These are phyloP conservation scores for Luffa aegyptiaca DNA, from an alignment of 306 rosid species.

Conservation along the genomic window DNA sequence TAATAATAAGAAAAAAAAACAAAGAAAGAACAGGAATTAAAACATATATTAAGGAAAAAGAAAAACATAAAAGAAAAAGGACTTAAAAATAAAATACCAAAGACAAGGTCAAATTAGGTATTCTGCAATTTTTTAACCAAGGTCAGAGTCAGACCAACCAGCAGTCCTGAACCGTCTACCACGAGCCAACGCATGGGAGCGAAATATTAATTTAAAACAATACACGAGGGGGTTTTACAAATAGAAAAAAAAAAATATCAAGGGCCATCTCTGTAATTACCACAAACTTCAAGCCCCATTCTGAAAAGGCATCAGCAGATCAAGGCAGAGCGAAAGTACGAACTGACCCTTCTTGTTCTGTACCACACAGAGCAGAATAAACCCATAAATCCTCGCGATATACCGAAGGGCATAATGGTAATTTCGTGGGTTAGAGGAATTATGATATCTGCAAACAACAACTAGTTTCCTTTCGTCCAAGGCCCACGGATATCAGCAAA, in stretches of 20 bases:
- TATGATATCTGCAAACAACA: slow-evolving; percentile 36
- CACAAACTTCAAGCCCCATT: background rate
- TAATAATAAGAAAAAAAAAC: no score
- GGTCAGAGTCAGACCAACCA: background rate
- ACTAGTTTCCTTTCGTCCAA: slow-evolving; percentile 17
- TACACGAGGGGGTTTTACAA: background rate
- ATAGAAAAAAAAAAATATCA: background rate
- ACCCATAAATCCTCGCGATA: background rate
- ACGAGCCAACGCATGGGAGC: slow-evolving; percentile 3
- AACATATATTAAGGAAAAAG: background rate
- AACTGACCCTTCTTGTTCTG: background rate
- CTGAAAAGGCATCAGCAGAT: background rate
- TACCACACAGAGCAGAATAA: background rate
- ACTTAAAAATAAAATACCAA: background rate
- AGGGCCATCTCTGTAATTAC: background rate
- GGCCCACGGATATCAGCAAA: slow-evolving; percentile 12
- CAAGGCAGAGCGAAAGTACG: slow-evolving; percentile 6
- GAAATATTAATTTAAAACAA: slow-evolving; percentile 5
- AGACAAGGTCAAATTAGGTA: background rate
- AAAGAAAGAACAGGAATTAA: no score
- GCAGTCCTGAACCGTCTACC: slow-evolving; percentile 4
- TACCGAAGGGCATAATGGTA: slow-evolving; percentile 24
- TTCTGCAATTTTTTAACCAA: background rate
- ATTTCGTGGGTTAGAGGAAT: slow-evolving; percentile 2
- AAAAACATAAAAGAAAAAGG: background rate